Evolutionary conservation across 2,329 filamentous ascomycete genomes (phyloP).

Genomic region (Colletotrichum neosansevieriae): DNA sequence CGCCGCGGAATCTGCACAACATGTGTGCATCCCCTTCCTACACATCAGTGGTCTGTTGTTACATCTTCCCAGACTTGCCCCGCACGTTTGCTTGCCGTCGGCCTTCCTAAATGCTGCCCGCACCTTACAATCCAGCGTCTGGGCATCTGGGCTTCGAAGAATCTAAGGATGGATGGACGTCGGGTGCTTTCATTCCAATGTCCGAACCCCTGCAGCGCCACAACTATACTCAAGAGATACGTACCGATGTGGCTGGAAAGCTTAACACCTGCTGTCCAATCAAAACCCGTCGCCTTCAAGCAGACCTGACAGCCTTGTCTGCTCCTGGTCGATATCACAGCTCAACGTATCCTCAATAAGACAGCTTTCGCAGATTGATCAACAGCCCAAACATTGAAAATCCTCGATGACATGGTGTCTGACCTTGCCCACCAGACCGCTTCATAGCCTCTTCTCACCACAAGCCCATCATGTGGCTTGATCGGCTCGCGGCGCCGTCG

Average conservation of each 20-base stretch:
- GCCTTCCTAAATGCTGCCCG: conserved; percentile 29
- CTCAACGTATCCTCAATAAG: conserved; percentile 24
- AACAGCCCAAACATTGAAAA: background rate
- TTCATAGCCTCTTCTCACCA: conserved; percentile 32
- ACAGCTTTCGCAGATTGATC: conserved; percentile 1
- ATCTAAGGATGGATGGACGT: too few relatives aligned
- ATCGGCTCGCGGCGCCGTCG: conserved; percentile 82
- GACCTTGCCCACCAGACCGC: conserved; percentile 15
- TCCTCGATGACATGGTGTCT: conserved; percentile 27
- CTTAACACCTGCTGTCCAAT: conserved; percentile 12
- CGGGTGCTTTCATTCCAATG: too few relatives aligned
- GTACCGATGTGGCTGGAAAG: conserved; percentile 19
- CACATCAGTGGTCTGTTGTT: too few relatives aligned
- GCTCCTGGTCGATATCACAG: conserved; percentile 15
- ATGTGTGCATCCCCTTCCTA: conserved; percentile 21
- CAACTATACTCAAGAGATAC: background rate
- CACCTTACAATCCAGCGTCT: conserved; percentile 2
- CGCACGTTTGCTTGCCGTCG: conserved; percentile 34
- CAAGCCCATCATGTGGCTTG: conserved; percentile 80
- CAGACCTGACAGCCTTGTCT: conserved; percentile 30
- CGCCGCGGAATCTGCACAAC: conserved; percentile 28
- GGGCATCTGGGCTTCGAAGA: too few relatives aligned
- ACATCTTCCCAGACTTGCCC: conserved; percentile 22
- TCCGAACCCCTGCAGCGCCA: conserved; percentile 30
- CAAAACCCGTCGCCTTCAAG: conserved; percentile 19